A percentile compares a stretch with the other conserved stretches of the same genome.
Conservation (phyloP, 169 alveolate species). For the Plasmodium sp. region DNA sequence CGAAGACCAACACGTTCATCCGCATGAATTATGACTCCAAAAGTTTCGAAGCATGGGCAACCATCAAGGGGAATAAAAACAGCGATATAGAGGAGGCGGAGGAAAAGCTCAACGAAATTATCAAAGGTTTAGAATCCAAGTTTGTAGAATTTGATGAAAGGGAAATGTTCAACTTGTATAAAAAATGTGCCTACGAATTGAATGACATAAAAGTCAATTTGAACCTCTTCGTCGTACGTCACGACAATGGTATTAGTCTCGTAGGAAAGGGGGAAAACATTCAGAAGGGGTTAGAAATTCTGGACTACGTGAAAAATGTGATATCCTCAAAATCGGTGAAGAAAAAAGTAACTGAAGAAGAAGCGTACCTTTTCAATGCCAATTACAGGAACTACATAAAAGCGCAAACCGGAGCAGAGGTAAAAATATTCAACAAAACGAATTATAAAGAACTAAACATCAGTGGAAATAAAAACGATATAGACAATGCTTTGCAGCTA, state of each 20-base stretch:
- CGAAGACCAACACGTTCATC: slow-evolving; percentile 34
- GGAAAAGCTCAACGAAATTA: slow-evolving; percentile 34
- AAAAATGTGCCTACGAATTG: slow-evolving; percentile 59
- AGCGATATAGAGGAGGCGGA: slow-evolving; percentile 66
- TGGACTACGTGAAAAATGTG: slow-evolving; percentile 46
- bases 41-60: slow-evolving; percentile 55
- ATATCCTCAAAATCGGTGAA: slow-evolving; percentile 36
- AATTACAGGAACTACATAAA: slow-evolving; percentile 42
- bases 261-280: slow-evolving; percentile 50
- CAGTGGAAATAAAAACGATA: slow-evolving; percentile 67
- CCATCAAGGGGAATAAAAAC: slow-evolving; percentile 36
- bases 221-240: slow-evolving; percentile 43
- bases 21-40: slow-evolving; percentile 57
- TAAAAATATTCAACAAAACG: slow-evolving; percentile 47
- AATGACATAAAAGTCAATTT: slow-evolving; percentile 55
- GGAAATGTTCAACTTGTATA: slow-evolving; percentile 33
- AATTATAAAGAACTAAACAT: slow-evolving; percentile 68
- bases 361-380: slow-evolving; percentile 50
- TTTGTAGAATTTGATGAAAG: slow-evolving; percentile 47
- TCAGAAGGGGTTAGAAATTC: slow-evolving; percentile 35
- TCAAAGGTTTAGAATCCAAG: slow-evolving; percentile 12
- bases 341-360: slow-evolving; percentile 60
- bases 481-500: slow-evolving; percentile 50
- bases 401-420: slow-evolving; percentile 65
- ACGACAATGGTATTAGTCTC: slow-evolving; percentile 54